phyloP scores from a whole-genome alignment of 1,284 basidiomycete species.

The Thecaphora thlaspeos region DNA sequence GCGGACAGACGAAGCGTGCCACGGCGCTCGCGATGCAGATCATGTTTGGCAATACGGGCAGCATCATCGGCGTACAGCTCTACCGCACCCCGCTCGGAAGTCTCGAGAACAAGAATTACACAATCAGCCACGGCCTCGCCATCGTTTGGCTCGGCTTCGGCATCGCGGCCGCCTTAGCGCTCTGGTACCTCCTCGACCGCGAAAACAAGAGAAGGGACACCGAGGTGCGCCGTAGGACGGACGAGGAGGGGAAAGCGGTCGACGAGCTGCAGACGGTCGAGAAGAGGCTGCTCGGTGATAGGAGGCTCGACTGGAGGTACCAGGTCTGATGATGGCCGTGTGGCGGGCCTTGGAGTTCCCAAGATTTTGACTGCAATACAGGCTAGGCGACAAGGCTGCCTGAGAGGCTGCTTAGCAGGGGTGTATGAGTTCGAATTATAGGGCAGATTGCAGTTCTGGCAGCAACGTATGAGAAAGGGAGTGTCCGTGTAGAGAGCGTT shows the following conservation, averaged over 20 bases:
- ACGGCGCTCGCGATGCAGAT: slow-evolving; percentile 70
- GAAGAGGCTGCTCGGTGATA: slow-evolving; percentile 13
- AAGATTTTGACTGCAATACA: too few relatives aligned
- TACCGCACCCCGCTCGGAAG: slow-evolving; percentile 63
- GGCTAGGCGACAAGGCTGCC: too few relatives aligned
- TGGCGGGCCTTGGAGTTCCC: too few relatives aligned
- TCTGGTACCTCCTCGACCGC: slow-evolving; percentile 64
- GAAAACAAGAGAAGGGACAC: slow-evolving; percentile 64
- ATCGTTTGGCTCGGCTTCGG: slow-evolving; percentile 59
- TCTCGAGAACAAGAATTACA: slow-evolving; percentile 62
- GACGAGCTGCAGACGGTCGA: slow-evolving; percentile 8
- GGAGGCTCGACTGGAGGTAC: slow-evolving; percentile 26
- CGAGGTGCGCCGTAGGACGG: slow-evolving; percentile 8
- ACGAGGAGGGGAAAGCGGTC: background rate
- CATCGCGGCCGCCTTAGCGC: slow-evolving; percentile 61
- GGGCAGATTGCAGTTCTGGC: too few relatives aligned
- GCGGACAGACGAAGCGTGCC: slow-evolving; percentile 70
- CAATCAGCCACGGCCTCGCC: slow-evolving; percentile 63
- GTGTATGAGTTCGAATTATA: too few relatives aligned
- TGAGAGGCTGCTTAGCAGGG: too few relatives aligned
- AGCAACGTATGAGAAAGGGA: too few relatives aligned
- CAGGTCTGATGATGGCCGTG: slow-evolving; percentile 8
- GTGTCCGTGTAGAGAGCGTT: too few relatives aligned
- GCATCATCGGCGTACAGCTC: slow-evolving; percentile 63
- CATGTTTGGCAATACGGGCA: slow-evolving; percentile 68